Conservation (phyloP, 2,329 filamentous ascomycete genomes). For the Magnaporthales sp. region DNA sequence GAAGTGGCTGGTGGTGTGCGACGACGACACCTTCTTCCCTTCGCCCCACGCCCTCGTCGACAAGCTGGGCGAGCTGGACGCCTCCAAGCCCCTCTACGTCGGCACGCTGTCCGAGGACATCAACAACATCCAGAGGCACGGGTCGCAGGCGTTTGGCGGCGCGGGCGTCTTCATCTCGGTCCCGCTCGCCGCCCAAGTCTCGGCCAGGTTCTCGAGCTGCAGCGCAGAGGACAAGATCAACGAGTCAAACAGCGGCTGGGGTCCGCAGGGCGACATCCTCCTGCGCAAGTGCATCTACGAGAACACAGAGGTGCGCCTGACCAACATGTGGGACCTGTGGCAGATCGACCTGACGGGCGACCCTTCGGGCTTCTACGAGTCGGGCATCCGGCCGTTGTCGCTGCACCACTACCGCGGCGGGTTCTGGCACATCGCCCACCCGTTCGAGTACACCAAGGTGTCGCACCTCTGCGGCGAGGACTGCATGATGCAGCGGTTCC, state of each 20-base stretch:
- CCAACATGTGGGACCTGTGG: constrained; percentile 47
- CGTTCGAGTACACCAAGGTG: constrained; percentile 47
- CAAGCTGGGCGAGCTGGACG: constrained; percentile 42
- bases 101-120: constrained; percentile 55
- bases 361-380: constrained; percentile 56
- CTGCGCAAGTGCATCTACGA: constrained; percentile 57
- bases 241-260: constrained; percentile 49
- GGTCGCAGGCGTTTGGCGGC: constrained; percentile 55
- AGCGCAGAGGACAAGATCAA: constrained; percentile 39
- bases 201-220: constrained; percentile 23
- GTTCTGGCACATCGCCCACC: constrained; percentile 44
- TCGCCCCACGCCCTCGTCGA: constrained; percentile 46
- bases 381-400: constrained; percentile 49
- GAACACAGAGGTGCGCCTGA: constrained; percentile 49
- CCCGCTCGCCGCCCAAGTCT: constrained; percentile 24
- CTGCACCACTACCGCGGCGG: constrained; percentile 58
- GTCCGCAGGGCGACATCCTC: constrained; percentile 51
- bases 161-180: constrained; percentile 54
- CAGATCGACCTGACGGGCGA: constrained; percentile 54
- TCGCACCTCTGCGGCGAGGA: constrained; percentile 52
- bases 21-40: constrained; percentile 59
- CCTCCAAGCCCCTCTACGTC: constrained; percentile 45
- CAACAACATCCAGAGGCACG: constrained; percentile 49
- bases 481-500: constrained; percentile 50
- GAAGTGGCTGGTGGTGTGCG: constrained; percentile 54